Evolutionary conservation across 495 filamentous ascomycete genomes (phyloP).

Genomic region (Aspergillus heteromorphus): DNA sequence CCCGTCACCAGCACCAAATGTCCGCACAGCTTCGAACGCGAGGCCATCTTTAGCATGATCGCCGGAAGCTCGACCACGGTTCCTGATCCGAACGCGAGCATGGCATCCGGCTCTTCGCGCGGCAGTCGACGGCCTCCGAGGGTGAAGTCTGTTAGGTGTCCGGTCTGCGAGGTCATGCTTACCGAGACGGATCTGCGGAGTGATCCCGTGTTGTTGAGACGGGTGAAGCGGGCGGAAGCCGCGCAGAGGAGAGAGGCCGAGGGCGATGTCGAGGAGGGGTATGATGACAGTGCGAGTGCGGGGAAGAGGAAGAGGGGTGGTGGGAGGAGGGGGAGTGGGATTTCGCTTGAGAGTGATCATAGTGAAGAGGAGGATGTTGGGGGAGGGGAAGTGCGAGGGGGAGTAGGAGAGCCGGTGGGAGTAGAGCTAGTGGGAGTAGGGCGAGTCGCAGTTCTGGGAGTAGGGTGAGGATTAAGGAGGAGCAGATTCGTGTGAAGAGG

Average conservation of each 20-base stretch:
- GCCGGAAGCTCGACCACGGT: slow-evolving; percentile 22
- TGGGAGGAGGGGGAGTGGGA: slow-evolving; percentile 13
- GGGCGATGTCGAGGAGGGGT: slow-evolving; percentile 28
- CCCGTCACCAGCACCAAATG: slow-evolving; percentile 73
- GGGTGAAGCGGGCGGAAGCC: slow-evolving; percentile 34
- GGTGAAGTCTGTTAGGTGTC: slow-evolving; percentile 40
- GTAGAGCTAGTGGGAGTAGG: too few relatives aligned
- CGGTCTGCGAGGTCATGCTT: slow-evolving; percentile 40
- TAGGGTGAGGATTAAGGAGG: slow-evolving; percentile 13
- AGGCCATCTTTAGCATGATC: slow-evolving; percentile 65
- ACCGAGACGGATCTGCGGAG: slow-evolving; percentile 35
- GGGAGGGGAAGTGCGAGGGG: not conserved
- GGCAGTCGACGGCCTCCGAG: too few relatives aligned
- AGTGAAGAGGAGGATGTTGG: slow-evolving; percentile 18
- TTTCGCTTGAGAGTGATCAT: slow-evolving; percentile 23
- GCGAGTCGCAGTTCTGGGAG: too few relatives aligned
- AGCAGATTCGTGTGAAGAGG: slow-evolving; percentile 6
- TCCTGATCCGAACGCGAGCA: slow-evolving; percentile 17
- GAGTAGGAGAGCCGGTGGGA: too few relatives aligned
- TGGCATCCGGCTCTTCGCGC: not conserved
- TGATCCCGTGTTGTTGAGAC: slow-evolving; percentile 39
- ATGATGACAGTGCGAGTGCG: slow-evolving; percentile 2
- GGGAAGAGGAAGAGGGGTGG: slow-evolving; percentile 4
- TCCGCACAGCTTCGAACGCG: slow-evolving; percentile 75
- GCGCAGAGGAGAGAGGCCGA: slow-evolving; percentile 32